Conservation (phyloP, 129 eudicot genomes). For the Arctium minus region DNA sequence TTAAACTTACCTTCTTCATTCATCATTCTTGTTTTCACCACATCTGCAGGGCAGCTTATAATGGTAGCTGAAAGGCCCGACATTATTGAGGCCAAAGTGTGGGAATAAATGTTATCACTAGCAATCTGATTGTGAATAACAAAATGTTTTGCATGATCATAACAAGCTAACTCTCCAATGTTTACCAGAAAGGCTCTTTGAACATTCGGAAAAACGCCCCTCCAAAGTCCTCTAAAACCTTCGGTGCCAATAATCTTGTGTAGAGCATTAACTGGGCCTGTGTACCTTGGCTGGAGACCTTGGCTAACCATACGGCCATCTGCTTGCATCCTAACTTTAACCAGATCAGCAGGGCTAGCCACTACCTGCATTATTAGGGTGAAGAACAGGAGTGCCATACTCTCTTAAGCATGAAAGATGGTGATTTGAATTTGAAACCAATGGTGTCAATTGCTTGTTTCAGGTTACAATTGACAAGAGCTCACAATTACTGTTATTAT, state of each 20-base stretch:
- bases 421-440: background rate
- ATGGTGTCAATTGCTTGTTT: background rate
- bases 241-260: slow-evolving; percentile 52
- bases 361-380: slow-evolving; percentile 56
- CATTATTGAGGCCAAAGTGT: slow-evolving; percentile 82
- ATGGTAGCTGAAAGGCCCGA: slow-evolving; percentile 89
- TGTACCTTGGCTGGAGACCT: slow-evolving; percentile 74
- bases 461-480: background rate
- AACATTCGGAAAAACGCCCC: slow-evolving; percentile 77
- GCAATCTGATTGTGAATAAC: slow-evolving; percentile 55
- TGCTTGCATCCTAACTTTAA: slow-evolving; percentile 96
- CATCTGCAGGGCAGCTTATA: slow-evolving; percentile 94
- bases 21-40: slow-evolving; percentile 93
- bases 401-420: background rate
- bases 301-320: slow-evolving; percentile 69
- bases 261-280: slow-evolving; percentile 60
- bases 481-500: background rate
- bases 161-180: slow-evolving; percentile 96
- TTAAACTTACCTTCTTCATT: slow-evolving; percentile 35
- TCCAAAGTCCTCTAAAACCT: slow-evolving; percentile 79
- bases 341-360: slow-evolving; percentile 97
- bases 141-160: slow-evolving; percentile 89
- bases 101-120: slow-evolving; percentile 76
- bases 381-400: slow-evolving; percentile 9
- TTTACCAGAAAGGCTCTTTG: slow-evolving; percentile 92